Conservation (phyloP, 2,329 filamentous ascomycete genomes). For the Venturia nashicola region DNA sequence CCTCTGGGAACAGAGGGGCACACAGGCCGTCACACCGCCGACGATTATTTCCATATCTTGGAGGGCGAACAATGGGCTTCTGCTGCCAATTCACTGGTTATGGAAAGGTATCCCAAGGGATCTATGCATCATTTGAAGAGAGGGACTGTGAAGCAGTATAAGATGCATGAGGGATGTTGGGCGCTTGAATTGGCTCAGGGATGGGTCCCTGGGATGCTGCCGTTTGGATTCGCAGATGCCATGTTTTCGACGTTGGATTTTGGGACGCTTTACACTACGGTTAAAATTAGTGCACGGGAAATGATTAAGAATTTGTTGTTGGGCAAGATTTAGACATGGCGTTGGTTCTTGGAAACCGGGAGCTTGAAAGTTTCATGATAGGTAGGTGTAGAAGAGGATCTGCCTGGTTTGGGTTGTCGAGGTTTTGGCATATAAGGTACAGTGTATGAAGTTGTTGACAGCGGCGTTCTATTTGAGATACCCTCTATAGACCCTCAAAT, state of each 20-base stretch:
- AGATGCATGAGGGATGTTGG: constrained; percentile 65
- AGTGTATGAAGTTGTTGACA: background rate
- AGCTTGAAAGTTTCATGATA: background rate
- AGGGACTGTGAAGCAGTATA: constrained; percentile 70
- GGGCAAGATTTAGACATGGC: constrained; percentile 51
- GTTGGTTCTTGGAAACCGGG: background rate
- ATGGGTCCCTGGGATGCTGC: constrained; percentile 88
- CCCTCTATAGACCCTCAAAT: background rate
- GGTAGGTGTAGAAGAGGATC: background rate
- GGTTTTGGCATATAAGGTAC: background rate
- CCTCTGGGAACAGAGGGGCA: constrained; percentile 79
- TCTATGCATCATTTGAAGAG: constrained; percentile 59
- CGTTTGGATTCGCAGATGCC: constrained; percentile 76
- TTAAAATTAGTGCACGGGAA: constrained; percentile 58
- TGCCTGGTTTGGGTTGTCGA: background rate
- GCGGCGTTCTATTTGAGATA: background rate
- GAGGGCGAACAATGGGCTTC: constrained; percentile 66
- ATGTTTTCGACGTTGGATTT: constrained; percentile 73
- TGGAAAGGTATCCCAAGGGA: constrained; percentile 56
- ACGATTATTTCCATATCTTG: constrained; percentile 92
- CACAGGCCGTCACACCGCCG: constrained; percentile 75
- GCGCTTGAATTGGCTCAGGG: constrained; percentile 65
- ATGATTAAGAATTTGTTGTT: constrained; percentile 62
- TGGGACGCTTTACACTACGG: constrained; percentile 73
- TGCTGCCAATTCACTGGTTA: constrained; percentile 43